Conservation (phyloP, 2,329 filamentous ascomycete genomes). For the Macrophomina tecta region DNA sequence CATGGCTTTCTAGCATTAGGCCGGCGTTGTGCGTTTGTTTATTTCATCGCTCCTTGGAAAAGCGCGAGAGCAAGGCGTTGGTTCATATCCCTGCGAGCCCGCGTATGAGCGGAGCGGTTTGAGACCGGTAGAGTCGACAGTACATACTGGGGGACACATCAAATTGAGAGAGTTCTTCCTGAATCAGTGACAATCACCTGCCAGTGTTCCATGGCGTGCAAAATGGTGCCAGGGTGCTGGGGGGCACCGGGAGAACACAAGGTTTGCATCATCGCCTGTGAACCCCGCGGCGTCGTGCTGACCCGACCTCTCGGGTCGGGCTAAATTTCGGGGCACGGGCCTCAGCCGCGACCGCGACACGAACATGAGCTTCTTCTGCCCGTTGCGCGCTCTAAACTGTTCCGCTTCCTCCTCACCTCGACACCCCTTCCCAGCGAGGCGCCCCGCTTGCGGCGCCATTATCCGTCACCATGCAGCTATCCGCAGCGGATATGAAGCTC, state of each 20-base stretch:
- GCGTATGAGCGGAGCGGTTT: neutral
- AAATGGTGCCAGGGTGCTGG: neutral
- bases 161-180: conserved; percentile 8
- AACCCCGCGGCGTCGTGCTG: conserved; percentile 19
- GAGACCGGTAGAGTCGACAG: neutral
- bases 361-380: conserved; percentile 23
- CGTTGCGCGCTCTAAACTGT: conserved; percentile 8
- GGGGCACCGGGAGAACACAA: neutral
- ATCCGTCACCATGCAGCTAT: conserved; percentile 65
- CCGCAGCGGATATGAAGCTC: conserved; percentile 86
- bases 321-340: conserved; percentile 19
- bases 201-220: neutral
- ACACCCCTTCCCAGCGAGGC: neutral
- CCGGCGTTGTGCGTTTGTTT: conserved; percentile 14
- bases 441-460: conserved; percentile 1
- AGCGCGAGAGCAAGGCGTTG: conserved; percentile 25
- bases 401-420: conserved; percentile 6
- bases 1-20: conserved; percentile 12
- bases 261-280: conserved; percentile 9
- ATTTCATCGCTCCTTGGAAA: conserved; percentile 16
- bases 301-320: conserved; percentile 10
- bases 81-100: neutral
- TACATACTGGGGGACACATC: neutral
- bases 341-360: neutral
- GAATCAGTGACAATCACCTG: neutral